These are phyloP conservation scores for Kwoniella sp. DNA, from an alignment of 768 basidiomycete species.

Conservation along the genomic window DNA sequence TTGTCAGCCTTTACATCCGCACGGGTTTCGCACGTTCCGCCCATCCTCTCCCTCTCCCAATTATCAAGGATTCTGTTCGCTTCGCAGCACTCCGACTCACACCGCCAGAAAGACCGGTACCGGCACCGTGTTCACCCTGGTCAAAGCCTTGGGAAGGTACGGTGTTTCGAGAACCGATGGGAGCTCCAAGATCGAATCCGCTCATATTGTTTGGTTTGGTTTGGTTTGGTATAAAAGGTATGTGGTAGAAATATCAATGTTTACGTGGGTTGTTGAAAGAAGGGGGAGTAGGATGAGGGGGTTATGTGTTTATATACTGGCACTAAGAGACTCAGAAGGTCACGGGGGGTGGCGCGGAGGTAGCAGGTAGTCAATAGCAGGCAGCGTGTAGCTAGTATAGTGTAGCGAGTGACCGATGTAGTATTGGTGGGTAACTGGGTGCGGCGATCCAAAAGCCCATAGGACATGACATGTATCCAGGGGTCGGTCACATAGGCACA, in stretches of 20 bases:
- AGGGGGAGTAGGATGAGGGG: not conserved
- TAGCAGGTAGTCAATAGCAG: too few species aligned
- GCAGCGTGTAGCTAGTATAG: too few species aligned
- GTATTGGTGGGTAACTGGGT: too few species aligned
- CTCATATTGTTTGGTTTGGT: slow-evolving; percentile 24
- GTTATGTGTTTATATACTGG: not conserved
- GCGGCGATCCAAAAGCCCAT: too few species aligned
- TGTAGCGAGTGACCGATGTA: too few species aligned
- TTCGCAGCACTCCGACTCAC: slow-evolving; percentile 23
- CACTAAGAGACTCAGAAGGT: not conserved
- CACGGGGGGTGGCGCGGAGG: too few species aligned
- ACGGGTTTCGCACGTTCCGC: too few species aligned
- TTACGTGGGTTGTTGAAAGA: not conserved
- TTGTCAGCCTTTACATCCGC: not conserved
- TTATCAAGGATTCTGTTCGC: too few species aligned
- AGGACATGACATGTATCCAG: too few species aligned
- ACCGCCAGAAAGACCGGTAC: slow-evolving; percentile 43
- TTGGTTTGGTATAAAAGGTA: slow-evolving; percentile 11
- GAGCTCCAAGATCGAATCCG: slow-evolving; percentile 26
- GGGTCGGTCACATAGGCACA: too few species aligned
- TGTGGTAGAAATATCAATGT: slow-evolving; percentile 2
- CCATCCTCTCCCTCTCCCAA: too few species aligned
- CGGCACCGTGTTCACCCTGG: slow-evolving; percentile 44
- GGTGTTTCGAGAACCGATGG: slow-evolving; percentile 23
- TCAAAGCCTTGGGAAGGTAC: slow-evolving; percentile 28